Base-by-base conservation (phyloP, 176 grass and related monocot species). In the Phoenix dactylifera region DNA sequence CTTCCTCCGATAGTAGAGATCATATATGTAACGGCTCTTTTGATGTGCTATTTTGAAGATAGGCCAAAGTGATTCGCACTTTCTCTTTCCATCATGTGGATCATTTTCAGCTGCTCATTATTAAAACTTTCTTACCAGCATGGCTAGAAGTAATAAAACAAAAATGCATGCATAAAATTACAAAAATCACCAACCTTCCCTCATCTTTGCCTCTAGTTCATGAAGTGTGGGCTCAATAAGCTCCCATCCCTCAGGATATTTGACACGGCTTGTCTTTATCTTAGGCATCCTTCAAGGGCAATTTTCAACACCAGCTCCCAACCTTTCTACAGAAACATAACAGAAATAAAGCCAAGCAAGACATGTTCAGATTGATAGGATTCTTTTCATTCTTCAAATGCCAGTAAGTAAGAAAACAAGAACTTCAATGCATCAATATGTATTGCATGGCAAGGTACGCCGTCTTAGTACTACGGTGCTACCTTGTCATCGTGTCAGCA, bases 221-320 rank as follows among this genome's bases (percentile, higher is more conserved):
- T 76, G 76, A 59, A 88, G 72, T 25, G 87, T 97, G 26, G 87
- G 92, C 44, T 97, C 83, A 39, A 91, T 97, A 67, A 91, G 87
- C 49, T 71, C 81, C 87, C 92, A 97, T 67, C 87, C 92, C 63
- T 83, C 84, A n/a, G 92, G 92, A 59, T 97, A 97, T 57, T 61
- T 91, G 51, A 91, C 84, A 56, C 84, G 83, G 72, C 84, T 91
- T 14, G 87, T 91, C 87, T 97, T 97, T 83, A 97, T 85, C 75
- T 91, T 97, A 52, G 92, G 81, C 87, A 97, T 97, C 16, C 22
- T 30, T 55, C 16, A 3, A 9, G 15, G 32, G 9, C 7, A 35
- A 9, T 10, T 35, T 35, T 28, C 26, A 28, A 28, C 26, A 28
- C 26, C 26, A 28, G 5, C 20, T 28, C 4, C 26, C 26, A 28